Percentiles rank a stretch among this genome's conserved stretches.
These are phyloP conservation scores for Linnemannia schmuckeri DNA, from an alignment of 192 early-diverging fungal species.

Conservation along the genomic window DNA sequence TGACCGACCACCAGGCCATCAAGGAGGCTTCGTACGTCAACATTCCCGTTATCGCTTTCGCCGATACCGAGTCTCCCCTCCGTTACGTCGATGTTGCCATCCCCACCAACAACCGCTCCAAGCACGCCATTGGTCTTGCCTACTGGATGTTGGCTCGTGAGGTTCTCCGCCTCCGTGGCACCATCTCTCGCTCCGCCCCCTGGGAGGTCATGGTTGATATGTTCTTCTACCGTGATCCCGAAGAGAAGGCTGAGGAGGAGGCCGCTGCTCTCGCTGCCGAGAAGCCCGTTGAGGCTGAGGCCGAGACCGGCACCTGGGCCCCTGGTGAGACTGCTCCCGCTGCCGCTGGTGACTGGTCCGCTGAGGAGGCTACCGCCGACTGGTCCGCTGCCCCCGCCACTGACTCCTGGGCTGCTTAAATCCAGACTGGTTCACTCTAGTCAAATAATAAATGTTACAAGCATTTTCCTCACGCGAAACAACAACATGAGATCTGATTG, in stretches of 20 bases:
- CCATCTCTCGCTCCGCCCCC: slow-evolving; percentile 82
- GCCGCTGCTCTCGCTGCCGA: slow-evolving; percentile 70
- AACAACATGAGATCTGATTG: background rate
- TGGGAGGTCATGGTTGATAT: slow-evolving; percentile 99
- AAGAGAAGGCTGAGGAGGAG: slow-evolving; percentile 96
- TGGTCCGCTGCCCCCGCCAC: slow-evolving; percentile 36
- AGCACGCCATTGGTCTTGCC: slow-evolving; percentile 98
- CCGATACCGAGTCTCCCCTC: slow-evolving; percentile 97
- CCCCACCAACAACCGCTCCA: slow-evolving; percentile 99
- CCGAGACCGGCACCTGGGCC: slow-evolving; percentile 51
- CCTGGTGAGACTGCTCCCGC: slow-evolving; percentile 50
- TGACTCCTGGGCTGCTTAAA: slow-evolving; percentile 37
- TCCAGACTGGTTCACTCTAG: slow-evolving; percentile 7
- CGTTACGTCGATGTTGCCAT: slow-evolving; percentile 98
- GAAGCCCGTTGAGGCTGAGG: slow-evolving; percentile 61
- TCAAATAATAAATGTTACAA: background rate
- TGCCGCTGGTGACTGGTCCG: slow-evolving; percentile 48
- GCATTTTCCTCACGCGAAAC: background rate
- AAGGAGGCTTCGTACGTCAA: slow-evolving; percentile 99
- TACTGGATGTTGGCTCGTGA: slow-evolving; percentile 99
- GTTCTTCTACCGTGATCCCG: slow-evolving; percentile 99
- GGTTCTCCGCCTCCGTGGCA: slow-evolving; percentile 97
- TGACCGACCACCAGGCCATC: slow-evolving; percentile 98
- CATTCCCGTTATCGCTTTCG: slow-evolving; percentile 99
- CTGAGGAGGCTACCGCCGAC: slow-evolving; percentile 45